A percentile compares a stretch with the other conserved stretches of the same genome.
Evolutionary conservation across 2,329 filamentous ascomycete species (phyloP).

Genomic region (Colletotrichum cuscutae): DNA sequence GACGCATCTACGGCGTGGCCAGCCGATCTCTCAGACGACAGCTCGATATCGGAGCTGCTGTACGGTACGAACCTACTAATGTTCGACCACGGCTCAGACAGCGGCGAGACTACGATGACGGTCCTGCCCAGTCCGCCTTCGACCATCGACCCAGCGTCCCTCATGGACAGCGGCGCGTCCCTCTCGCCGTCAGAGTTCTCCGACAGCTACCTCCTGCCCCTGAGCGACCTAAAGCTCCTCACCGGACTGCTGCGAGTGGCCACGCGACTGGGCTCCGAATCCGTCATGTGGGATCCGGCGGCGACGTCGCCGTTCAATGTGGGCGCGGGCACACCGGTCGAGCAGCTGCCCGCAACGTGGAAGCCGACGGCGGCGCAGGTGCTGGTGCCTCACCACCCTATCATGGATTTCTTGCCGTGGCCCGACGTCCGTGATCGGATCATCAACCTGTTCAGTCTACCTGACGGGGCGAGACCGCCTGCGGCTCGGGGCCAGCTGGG

Average conservation of each 20-base stretch:
- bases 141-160: constrained; percentile 31
- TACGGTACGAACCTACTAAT: not conserved
- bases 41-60: constrained; percentile 7
- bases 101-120: not conserved
- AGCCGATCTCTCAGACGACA: constrained; percentile 11
- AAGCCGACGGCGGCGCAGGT: constrained; percentile 62
- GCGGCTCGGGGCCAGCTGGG: constrained; percentile 57
- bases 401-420: constrained; percentile 69
- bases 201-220: constrained; percentile 60
- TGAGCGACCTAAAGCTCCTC: constrained; percentile 60
- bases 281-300: constrained; percentile 56
- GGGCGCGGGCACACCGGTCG: constrained; percentile 41
- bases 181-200: constrained; percentile 43
- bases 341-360: constrained; percentile 57
- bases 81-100: not conserved
- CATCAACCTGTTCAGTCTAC: constrained; percentile 62
- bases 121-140: not conserved
- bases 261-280: constrained; percentile 53
- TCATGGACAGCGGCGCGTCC: constrained; percentile 1
- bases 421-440: constrained; percentile 62
- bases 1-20: constrained; percentile 4
- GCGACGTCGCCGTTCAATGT: constrained; percentile 58
- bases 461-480: constrained; percentile 57
- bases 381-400: constrained; percentile 63
- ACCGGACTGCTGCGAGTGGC: constrained; percentile 59